These are phyloP conservation scores for Fusarium sp. DNA, from an alignment of 2,329 filamentous ascomycete genomes.

Conservation along the genomic window DNA sequence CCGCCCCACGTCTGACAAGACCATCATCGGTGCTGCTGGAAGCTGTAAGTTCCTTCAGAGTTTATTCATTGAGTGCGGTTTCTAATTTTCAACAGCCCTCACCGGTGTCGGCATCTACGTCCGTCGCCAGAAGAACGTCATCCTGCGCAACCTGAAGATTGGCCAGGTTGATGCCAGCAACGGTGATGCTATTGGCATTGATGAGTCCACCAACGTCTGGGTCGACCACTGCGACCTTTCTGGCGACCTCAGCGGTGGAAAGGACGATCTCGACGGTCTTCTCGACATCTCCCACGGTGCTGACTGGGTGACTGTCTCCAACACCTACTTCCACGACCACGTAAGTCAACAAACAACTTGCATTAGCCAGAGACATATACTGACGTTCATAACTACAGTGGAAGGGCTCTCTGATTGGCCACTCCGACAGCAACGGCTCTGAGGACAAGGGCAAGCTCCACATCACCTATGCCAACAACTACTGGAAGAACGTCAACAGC, in stretches of 20 bases:
- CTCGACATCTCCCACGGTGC: conserved; percentile 72
- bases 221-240: conserved; percentile 76
- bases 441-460: conserved; percentile 72
- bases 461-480: conserved; percentile 76
- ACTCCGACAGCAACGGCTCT: conserved; percentile 66
- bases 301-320: conserved; percentile 67
- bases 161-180: conserved; percentile 65
- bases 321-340: conserved; percentile 49
- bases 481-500: conserved; percentile 73
- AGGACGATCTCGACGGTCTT: conserved; percentile 78
- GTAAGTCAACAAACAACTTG: conserved; percentile 13
- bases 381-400: conserved; percentile 45
- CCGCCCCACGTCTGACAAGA: conserved; percentile 55
- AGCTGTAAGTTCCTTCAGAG: conserved; percentile 26
- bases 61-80: rapidly evolving
- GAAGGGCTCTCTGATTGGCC: conserved; percentile 70
- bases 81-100: conserved; percentile 44
- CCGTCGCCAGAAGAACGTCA: conserved; percentile 66
- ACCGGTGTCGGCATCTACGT: conserved; percentile 65
- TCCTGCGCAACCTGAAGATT: conserved; percentile 72
- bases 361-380: background rate
- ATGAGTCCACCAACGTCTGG: conserved; percentile 70
- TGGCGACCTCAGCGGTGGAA: conserved; percentile 68
- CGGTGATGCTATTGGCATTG: conserved; percentile 71
- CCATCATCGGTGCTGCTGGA: conserved; percentile 55